Evolutionary conservation across 2,329 filamentous ascomycete genomes (phyloP), one percentile per base, ranked within the genome.

Genomic region (Scopulariopsis brevicaulis): DNA sequence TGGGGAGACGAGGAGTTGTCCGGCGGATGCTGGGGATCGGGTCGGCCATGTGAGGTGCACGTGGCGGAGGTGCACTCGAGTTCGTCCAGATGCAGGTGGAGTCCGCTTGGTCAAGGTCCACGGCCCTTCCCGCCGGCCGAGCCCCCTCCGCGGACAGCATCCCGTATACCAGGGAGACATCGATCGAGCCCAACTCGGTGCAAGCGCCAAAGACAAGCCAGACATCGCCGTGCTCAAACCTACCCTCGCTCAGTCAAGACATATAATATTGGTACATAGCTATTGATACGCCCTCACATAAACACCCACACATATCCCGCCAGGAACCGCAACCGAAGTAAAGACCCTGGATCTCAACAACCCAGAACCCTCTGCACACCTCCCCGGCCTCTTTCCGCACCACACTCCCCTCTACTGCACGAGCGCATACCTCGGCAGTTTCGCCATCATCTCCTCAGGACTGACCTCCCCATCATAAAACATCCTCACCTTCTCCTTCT

Each of bases 371-470:
- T 32, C 28, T 8, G 28, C 28, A 32, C 28, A 50, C 11, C 3
- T 18, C 15, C 4, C 20, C n/a, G 7, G 20, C 46, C 22, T 20
- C 20, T 40, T 48, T 11, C 24, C 55, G 54, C 59, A 53, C 43
- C 28, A 20, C 40, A n/a, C 51, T 50, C 51, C 59, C 43, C 57
- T 63, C 34, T 56, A 60, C 48, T 79, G 80, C 66, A 76, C 75
- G 70, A 82, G 87, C 65, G 85, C 84, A 75, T 95, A 96, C 71
- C 84, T 85, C 61, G 87, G 78, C 74, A 94, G 75, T 67, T 76
- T 74, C 32, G 90, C 87, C 89, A 96, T 91, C 73, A 86, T 90
- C 78, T 96, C 92, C 74, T 96, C 92, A 1, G 90, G 89, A 66
- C 89, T 94, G 66, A 85, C 75, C 59, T 87, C 85, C 56, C 87